A percentile compares a stretch with the other conserved stretches of the same genome.
These are phyloP conservation scores for Hanseniaspora thailandica DNA, from an alignment of 805 yeast species.

Conservation along the genomic window DNA sequence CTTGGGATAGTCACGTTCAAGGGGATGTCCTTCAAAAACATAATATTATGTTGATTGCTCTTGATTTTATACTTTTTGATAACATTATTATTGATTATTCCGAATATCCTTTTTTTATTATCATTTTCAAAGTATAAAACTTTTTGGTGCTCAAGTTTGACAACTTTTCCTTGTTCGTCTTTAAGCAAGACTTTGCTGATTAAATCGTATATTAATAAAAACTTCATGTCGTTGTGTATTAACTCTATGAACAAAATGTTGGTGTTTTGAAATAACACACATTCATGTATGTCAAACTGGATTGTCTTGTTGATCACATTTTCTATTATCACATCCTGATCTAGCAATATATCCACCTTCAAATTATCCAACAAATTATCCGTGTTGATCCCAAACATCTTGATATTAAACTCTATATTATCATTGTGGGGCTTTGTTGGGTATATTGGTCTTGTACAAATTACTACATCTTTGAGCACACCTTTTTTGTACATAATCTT, in stretches of 20 bases:
- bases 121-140: constrained; percentile 1
- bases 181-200: neutral
- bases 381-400: neutral
- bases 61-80: neutral
- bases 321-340: neutral
- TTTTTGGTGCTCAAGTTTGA: neutral
- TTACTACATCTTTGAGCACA: neutral
- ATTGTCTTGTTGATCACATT: neutral
- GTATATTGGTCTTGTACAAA: constrained; percentile 2
- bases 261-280: constrained; percentile 6
- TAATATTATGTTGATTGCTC: neutral
- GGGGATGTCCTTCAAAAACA: neutral
- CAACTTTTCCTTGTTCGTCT: neutral
- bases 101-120: neutral
- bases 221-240: neutral
- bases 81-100: neutral
- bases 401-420: constrained; percentile 3
- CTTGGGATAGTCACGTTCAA: neutral
- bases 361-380: neutral
- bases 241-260: neutral
- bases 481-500: neutral
- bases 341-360: neutral
- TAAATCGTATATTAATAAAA: constrained; percentile 2
- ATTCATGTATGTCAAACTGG: neutral
- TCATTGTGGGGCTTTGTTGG: neutral